A percentile compares a stretch with the other conserved stretches of the same genome.
These are phyloP conservation scores for Mycena filopes DNA, from an alignment of 768 basidiomycete species.

Conservation along the genomic window DNA sequence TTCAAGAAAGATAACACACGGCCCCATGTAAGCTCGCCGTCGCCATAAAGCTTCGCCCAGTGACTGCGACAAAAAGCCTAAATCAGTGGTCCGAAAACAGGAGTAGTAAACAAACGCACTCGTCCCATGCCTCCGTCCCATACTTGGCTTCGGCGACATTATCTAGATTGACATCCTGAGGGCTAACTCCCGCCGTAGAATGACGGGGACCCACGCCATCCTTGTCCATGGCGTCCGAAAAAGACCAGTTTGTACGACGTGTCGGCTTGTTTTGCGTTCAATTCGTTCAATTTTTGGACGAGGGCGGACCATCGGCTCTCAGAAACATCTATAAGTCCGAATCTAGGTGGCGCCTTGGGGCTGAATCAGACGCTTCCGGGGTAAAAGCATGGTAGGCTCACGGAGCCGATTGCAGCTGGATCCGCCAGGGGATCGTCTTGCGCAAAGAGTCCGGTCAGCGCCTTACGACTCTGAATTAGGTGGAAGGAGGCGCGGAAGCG, in stretches of 20 bases:
- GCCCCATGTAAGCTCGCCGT: slow-evolving; percentile 78
- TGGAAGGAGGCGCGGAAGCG: too few relatives aligned
- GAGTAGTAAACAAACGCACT: slow-evolving; percentile 51
- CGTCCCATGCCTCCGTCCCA: slow-evolving; percentile 73
- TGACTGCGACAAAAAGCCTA: slow-evolving; percentile 53
- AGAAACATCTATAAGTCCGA: slow-evolving; percentile 67
- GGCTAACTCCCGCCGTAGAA: background rate
- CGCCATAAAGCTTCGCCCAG: slow-evolving; percentile 72
- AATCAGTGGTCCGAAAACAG: background rate
- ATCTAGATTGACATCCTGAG: slow-evolving; percentile 51
- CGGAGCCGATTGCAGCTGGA: too few relatives aligned
- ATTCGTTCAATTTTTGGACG: slow-evolving; percentile 47
- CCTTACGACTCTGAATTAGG: too few relatives aligned
- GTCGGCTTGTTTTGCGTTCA: slow-evolving; percentile 55
- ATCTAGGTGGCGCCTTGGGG: slow-evolving; percentile 65
- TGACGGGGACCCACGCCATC: slow-evolving; percentile 63
- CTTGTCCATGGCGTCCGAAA: slow-evolving; percentile 78
- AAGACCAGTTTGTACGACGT: slow-evolving; percentile 72
- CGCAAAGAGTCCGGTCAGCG: too few relatives aligned
- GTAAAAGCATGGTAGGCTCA: too few relatives aligned
- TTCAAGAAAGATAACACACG: slow-evolving; percentile 57
- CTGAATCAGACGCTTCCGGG: too few relatives aligned
- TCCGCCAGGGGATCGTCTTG: too few relatives aligned
- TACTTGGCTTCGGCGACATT: slow-evolving; percentile 72
- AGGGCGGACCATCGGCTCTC: slow-evolving; percentile 63